Evolutionary conservation across 108 stramenopile genomes (phyloP).

Genomic region (Nitzschia sp.): DNA sequence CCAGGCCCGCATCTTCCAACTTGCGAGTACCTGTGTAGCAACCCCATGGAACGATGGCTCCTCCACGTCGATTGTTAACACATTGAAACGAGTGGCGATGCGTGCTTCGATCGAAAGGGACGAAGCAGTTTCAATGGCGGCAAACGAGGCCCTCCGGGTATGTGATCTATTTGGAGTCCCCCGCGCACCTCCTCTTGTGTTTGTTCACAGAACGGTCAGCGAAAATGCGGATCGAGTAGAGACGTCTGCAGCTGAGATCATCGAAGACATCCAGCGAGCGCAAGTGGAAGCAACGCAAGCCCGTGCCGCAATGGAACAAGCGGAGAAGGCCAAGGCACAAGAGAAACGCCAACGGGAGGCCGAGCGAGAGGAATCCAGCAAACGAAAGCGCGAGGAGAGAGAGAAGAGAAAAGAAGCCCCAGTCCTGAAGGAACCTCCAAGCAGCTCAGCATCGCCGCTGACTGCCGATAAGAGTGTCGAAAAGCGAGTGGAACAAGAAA

Average conservation of each 20-base stretch:
- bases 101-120: constrained; percentile 12
- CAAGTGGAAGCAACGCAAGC: constrained; percentile 3
- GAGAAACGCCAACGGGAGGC: constrained; percentile 25
- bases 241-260: constrained; percentile 3
- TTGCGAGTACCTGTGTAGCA: constrained; percentile 24
- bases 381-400: constrained; percentile 5
- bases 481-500: too few relatives aligned
- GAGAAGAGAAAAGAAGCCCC: not conserved
- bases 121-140: constrained; percentile 15
- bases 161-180: constrained; percentile 31
- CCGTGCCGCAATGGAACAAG: constrained; percentile 18
- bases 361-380: constrained; percentile 1
- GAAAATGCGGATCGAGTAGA: not conserved
- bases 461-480: not conserved
- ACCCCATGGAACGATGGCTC: constrained; percentile 54
- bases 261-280: constrained; percentile 16
- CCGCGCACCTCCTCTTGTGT: constrained; percentile 41
- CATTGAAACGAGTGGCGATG: constrained; percentile 11
- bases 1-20: constrained; percentile 16
- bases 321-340: constrained; percentile 12
- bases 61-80: constrained; percentile 11
- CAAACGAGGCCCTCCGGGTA: constrained; percentile 23
- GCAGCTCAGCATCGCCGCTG: too few relatives aligned
- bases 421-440: not conserved
- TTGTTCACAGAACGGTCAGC: constrained; percentile 3